Conservation (phyloP, 2,329 filamentous ascomycete genomes). For the Verticillium longisporum region DNA sequence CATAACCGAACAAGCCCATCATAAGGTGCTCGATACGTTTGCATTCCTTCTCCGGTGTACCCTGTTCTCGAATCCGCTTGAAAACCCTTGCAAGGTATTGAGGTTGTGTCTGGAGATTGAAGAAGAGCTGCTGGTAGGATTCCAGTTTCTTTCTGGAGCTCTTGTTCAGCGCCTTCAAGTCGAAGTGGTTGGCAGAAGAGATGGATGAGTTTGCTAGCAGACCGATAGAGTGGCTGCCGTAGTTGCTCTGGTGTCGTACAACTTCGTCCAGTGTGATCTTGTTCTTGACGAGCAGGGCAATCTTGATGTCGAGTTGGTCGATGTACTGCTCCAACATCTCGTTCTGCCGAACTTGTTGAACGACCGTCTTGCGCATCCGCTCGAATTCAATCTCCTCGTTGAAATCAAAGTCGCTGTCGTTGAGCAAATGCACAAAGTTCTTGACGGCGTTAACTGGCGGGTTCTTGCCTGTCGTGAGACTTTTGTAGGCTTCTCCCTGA, state of each 20-base stretch:
- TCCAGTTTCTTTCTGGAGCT: conserved; percentile 92
- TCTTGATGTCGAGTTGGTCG: conserved; percentile 97
- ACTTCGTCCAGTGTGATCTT: conserved; percentile 99
- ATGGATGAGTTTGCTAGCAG: conserved; percentile 86
- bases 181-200: conserved; percentile 83
- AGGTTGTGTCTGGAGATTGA: conserved; percentile 92
- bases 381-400: conserved; percentile 98
- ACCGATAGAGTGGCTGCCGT: conserved; percentile 79
- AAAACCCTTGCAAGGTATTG: conserved; percentile 90
- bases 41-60: conserved; percentile 82
- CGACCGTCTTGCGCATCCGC: conserved; percentile 86
- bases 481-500: conserved; percentile 97
- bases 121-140: conserved; percentile 95
- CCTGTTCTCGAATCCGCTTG: conserved; percentile 73
- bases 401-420: conserved; percentile 98
- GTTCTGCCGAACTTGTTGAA: conserved; percentile 95
- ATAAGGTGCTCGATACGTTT: conserved; percentile 89
- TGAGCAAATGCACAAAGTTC: conserved; percentile 94
- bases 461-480: conserved; percentile 90
- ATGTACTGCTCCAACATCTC: conserved; percentile 97
- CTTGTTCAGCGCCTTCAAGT: conserved; percentile 96
- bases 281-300: conserved; percentile 96
- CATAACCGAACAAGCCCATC: conserved; percentile 95
- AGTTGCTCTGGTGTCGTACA: conserved; percentile 92
- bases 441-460: conserved; percentile 95